Percentiles rank a stretch among this genome's conserved stretches.
Evolutionary conservation across 139 green algal genomes (phyloP).

Genomic region (Nannochloris sp.): DNA sequence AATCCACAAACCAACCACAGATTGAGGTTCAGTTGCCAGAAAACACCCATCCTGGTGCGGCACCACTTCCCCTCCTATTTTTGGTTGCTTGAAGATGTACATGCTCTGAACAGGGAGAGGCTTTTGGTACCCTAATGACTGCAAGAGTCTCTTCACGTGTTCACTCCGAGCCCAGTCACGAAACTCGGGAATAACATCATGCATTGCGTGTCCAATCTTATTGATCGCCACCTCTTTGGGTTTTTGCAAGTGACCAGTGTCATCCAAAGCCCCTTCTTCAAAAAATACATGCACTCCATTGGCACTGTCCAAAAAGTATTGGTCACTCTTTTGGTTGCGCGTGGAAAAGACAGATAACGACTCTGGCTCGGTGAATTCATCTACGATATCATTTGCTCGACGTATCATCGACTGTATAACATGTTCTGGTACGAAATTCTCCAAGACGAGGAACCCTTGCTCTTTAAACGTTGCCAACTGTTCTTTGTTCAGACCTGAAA

Average conservation of each 20-base stretch:
- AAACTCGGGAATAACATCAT: slow-evolving; percentile 89
- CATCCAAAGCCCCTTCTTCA: slow-evolving; percentile 76
- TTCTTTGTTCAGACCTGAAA: slow-evolving; percentile 2
- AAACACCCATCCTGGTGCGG: slow-evolving; percentile 88
- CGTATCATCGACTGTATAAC: slow-evolving; percentile 31
- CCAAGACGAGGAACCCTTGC: slow-evolving; percentile 48
- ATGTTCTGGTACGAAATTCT: slow-evolving; percentile 35
- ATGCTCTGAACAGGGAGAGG: slow-evolving; percentile 79
- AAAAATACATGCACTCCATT: slow-evolving; percentile 58
- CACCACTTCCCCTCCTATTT: slow-evolving; percentile 84
- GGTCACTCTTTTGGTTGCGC: slow-evolving; percentile 43
- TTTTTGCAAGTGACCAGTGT: slow-evolving; percentile 34
- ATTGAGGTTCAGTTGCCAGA: slow-evolving; percentile 76
- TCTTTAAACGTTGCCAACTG: slow-evolving; percentile 22
- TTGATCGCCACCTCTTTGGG: slow-evolving; percentile 70
- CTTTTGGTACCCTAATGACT: slow-evolving; percentile 55
- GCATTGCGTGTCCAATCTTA: slow-evolving; percentile 88
- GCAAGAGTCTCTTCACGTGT: slow-evolving; percentile 49
- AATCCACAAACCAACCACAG: slow-evolving; percentile 81
- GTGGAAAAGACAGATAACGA: slow-evolving; percentile 43
- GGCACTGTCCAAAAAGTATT: slow-evolving; percentile 69
- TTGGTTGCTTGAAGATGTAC: slow-evolving; percentile 71
- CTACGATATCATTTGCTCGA: slow-evolving; percentile 37
- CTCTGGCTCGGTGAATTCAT: slow-evolving; percentile 25
- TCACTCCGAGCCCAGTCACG: slow-evolving; percentile 57